These are phyloP conservation scores for Passalora sequoiae DNA, from an alignment of 2,329 filamentous ascomycete species.

Conservation along the genomic window DNA sequence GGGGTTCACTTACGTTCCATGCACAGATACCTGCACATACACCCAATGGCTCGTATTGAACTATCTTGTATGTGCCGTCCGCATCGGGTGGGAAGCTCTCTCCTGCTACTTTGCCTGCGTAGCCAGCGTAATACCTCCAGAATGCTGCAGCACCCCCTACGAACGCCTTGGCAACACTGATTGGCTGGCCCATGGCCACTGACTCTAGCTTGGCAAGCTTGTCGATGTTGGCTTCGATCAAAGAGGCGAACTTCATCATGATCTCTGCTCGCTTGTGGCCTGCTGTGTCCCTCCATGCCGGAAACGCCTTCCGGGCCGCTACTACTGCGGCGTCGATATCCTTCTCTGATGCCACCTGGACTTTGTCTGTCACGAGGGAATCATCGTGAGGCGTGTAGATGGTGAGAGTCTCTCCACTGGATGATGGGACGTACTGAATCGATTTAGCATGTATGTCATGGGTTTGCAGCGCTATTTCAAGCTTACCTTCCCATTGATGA, in stretches of 20 bases:
- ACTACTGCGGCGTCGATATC: slow-evolving; percentile 53
- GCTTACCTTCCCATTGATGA: slow-evolving; percentile 30
- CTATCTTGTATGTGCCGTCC: slow-evolving; percentile 27
- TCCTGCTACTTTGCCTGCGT: slow-evolving; percentile 27
- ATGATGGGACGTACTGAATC: slow-evolving; percentile 16
- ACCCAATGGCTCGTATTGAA: slow-evolving; percentile 39
- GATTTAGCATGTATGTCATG: neutral
- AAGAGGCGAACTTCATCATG: slow-evolving; percentile 58
- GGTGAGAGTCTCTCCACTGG: slow-evolving; percentile 43
- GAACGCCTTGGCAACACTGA: slow-evolving; percentile 32
- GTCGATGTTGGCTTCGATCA: slow-evolving; percentile 36
- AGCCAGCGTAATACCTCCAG: slow-evolving; percentile 29
- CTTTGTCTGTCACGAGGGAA: slow-evolving; percentile 46
- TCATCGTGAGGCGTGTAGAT: slow-evolving; percentile 49
- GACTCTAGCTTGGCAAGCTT: slow-evolving; percentile 59
- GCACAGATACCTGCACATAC: slow-evolving; percentile 41
- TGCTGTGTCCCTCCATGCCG: slow-evolving; percentile 60
- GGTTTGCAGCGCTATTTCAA: neutral
- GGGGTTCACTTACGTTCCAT: slow-evolving; percentile 34
- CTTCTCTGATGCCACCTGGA: slow-evolving; percentile 47
- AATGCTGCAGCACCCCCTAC: slow-evolving; percentile 22
- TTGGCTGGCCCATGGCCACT: slow-evolving; percentile 49
- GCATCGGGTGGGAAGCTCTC: slow-evolving; percentile 25
- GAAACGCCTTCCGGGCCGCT: slow-evolving; percentile 61
- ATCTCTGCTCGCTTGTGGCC: slow-evolving; percentile 60